Percentiles rank a stretch among this genome's conserved stretches.
These are phyloP conservation scores for Fusarium sp. DNA, from an alignment of 2,329 filamentous ascomycete genomes.

Conservation along the genomic window DNA sequence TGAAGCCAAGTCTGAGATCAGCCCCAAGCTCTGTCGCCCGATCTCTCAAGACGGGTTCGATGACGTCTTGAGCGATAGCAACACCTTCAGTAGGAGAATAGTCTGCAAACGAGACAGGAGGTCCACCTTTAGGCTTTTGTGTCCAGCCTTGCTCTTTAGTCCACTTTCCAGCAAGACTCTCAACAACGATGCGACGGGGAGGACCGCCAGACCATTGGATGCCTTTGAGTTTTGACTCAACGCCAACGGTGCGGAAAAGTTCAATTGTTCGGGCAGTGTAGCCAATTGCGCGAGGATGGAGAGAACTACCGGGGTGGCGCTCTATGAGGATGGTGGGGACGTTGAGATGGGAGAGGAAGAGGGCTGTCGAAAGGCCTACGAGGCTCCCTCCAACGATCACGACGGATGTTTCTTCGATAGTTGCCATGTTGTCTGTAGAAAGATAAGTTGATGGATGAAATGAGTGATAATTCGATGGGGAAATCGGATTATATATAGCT, in stretches of 20 bases:
- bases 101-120: rapidly evolving
- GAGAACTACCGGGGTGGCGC: constrained; percentile 46
- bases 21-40: constrained; percentile 46
- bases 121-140: not conserved
- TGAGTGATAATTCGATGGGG: rapidly evolving
- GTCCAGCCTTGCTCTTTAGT: constrained; percentile 33
- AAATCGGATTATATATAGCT: not conserved
- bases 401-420: constrained; percentile 34
- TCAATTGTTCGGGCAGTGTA: constrained; percentile 52
- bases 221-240: constrained; percentile 22
- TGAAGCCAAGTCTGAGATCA: constrained; percentile 48
- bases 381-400: constrained; percentile 53
- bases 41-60: constrained; percentile 51
- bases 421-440: not conserved
- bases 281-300: constrained; percentile 50
- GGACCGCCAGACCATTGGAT: constrained; percentile 27
- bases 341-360: constrained; percentile 47
- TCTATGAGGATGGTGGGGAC: constrained; percentile 50
- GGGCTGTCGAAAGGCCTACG: constrained; percentile 51
- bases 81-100: constrained; percentile 38
- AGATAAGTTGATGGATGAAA: not conserved
- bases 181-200: constrained; percentile 33
- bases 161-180: constrained; percentile 38
- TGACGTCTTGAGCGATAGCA: constrained; percentile 50
- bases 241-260: constrained; percentile 44